Conservation (phyloP, 371 early-diverging fungal species). For the Rhizomucor pusillus region DNA sequence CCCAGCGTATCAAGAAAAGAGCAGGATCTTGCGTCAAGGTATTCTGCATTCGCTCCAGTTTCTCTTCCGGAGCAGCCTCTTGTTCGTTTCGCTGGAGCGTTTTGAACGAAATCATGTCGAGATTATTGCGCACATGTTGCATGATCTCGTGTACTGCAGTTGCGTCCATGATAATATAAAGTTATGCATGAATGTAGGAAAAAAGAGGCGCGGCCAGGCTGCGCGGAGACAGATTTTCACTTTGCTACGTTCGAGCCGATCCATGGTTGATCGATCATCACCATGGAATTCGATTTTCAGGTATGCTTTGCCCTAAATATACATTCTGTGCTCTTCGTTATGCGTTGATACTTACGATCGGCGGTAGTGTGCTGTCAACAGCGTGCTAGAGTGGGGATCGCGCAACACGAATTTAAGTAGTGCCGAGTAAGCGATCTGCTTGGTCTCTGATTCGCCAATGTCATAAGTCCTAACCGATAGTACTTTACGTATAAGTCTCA, state of each 20-base stretch:
- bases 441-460: too few species aligned
- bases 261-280: too few species aligned
- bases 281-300: constrained; percentile 5
- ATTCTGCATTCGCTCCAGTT: constrained; percentile 27
- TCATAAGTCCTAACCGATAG: too few species aligned
- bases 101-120: constrained; percentile 40
- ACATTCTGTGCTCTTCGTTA: neutral
- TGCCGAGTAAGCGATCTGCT: neutral
- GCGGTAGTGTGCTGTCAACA: constrained; percentile 17
- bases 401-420: neutral
- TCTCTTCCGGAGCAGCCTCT: constrained; percentile 24
- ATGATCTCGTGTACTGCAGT: neutral
- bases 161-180: constrained; percentile 5
- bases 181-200: neutral
- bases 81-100: constrained; percentile 34
- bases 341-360: neutral
- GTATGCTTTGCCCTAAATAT: neutral
- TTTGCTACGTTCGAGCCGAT: constrained; percentile 1
- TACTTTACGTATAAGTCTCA: too few species aligned
- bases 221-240: neutral
- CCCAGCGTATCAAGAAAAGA: constrained; percentile 50
- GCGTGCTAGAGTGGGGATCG: constrained; percentile 17
- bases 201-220: neutral
- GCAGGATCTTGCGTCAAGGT: constrained; percentile 35
- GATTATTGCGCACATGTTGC: constrained; percentile 8